Evolutionary conservation across 192 early-diverging fungal genomes (phyloP).

Genomic region (Umbelopsis sp.): DNA sequence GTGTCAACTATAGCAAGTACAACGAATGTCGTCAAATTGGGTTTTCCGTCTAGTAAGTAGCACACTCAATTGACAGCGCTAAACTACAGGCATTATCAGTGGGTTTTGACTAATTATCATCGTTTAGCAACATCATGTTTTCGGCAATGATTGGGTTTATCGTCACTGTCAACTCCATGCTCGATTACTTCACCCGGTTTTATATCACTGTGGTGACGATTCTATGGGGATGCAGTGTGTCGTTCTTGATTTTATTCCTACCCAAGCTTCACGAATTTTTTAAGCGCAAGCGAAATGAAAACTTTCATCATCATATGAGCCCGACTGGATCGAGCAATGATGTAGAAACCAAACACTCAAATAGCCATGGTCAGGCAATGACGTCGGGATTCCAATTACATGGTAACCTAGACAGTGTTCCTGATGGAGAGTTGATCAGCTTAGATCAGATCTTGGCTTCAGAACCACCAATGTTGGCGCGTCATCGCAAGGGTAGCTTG

Average conservation of each 20-base stretch:
- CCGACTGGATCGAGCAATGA: not conserved
- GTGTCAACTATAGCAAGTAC: constrained; percentile 43
- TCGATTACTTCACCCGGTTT: constrained; percentile 49
- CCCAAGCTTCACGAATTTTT: constrained; percentile 50
- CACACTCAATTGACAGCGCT: too few species aligned
- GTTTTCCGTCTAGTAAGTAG: constrained; percentile 57
- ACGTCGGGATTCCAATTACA: constrained; percentile 3
- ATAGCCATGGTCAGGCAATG: not conserved
- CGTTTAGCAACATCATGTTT: constrained; percentile 49
- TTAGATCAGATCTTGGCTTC: constrained; percentile 30
- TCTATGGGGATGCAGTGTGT: constrained; percentile 51
- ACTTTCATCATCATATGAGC: constrained; percentile 1
- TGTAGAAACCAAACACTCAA: constrained; percentile 3
- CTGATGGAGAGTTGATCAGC: constrained; percentile 28
- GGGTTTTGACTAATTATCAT: too few species aligned
- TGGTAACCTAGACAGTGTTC: not conserved
- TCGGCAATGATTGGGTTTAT: constrained; percentile 48
- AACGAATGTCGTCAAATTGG: constrained; percentile 57
- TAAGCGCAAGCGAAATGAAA: constrained; percentile 21
- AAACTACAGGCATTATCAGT: too few species aligned
- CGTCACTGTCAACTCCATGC: constrained; percentile 38
- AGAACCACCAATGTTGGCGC: constrained; percentile 18
- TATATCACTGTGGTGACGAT: constrained; percentile 44
- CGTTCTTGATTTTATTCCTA: constrained; percentile 50
- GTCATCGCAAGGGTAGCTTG: constrained; percentile 19